Base-by-base conservation (phyloP, 164 flowering plant species). In the Tetrastigma voinierianum region DNA sequence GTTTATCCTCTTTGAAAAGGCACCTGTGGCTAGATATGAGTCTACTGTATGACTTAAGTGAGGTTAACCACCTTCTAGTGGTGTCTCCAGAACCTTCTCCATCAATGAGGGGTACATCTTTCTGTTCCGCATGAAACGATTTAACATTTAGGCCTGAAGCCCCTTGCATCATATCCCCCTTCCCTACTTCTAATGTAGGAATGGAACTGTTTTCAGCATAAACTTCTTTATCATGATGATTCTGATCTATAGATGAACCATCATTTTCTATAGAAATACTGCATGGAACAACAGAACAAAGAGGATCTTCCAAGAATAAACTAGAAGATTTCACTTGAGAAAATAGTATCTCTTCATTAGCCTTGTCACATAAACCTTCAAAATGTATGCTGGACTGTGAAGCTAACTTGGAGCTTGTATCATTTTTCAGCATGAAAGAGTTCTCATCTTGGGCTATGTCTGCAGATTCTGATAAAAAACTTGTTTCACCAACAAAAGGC, bases 271-370 rank as follows among this genome's bases (percentile, higher is more conserved):
- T 57, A 62, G 85, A 68, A 68, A 88, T 74, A 67, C 98, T 90
- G 77, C 96, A 90, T 13, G 96, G 95, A 57, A 93, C 97, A 74
- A 87, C 59, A 44, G 98, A 93, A 77, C 98, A 93, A 57, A 93
- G 91, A 78, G 96, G 94, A 75, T 93, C 98, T 0, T 62, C 66
- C 64, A 77, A 72, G 17, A 86, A 84, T n/a, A 77, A 62, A 73
- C 68, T 68, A 63, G 87, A 75, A 45, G 79, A 78, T 67, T 64
- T 70, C 58, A 65, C 72, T 71, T 85, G 89, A 80, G 87, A 81
- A 70, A 76, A 20, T 21, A 70, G 52, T 59, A 52, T 53, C 52
- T 53, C 79, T 9, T 71, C 73, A 21, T 67, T 69, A 59, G 66
- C 63, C 62, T 62, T 76, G 70, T 72, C 69, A 63, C 44, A 43